These are phyloP conservation scores for Chalara sp. DNA, from an alignment of 2,329 filamentous ascomycete species.

Conservation along the genomic window DNA sequence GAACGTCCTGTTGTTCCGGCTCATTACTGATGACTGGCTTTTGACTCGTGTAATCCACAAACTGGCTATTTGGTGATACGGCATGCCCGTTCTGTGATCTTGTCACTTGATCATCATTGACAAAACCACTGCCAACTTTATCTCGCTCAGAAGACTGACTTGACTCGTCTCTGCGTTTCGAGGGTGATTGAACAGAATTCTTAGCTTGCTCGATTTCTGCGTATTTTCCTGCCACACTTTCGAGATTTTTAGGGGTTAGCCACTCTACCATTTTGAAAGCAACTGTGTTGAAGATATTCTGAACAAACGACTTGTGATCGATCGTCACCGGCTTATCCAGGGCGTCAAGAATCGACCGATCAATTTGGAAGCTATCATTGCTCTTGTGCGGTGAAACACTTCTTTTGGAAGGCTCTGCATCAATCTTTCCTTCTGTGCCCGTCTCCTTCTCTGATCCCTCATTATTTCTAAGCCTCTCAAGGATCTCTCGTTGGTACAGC, in stretches of 20 bases:
- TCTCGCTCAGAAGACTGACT: no score
- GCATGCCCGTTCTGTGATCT: no score
- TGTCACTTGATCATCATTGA: no score
- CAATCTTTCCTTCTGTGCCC: neutral
- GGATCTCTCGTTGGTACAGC: neutral
- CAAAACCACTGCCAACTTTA: no score
- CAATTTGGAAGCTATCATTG: neutral
- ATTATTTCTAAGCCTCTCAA: neutral
- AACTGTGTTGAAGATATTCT: conserved; percentile 58
- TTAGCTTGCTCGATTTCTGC: no score
- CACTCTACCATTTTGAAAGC: conserved; percentile 66
- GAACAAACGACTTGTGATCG: conserved; percentile 56
- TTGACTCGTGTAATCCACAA: no score
- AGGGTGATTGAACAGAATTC: no score
- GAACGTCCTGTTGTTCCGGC: no score
- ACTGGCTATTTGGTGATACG: no score
- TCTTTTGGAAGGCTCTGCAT: neutral
- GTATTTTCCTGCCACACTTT: no score
- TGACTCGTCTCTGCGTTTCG: no score
- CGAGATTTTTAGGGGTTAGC: conserved; percentile 48
- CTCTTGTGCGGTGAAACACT: neutral
- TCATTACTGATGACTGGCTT: no score
- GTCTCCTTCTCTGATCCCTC: neutral
- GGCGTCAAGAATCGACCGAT: neutral
- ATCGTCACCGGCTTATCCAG: conserved; percentile 32